Conservation (phyloP, 2,329 filamentous ascomycete species). For the Beauveria varroae region DNA sequence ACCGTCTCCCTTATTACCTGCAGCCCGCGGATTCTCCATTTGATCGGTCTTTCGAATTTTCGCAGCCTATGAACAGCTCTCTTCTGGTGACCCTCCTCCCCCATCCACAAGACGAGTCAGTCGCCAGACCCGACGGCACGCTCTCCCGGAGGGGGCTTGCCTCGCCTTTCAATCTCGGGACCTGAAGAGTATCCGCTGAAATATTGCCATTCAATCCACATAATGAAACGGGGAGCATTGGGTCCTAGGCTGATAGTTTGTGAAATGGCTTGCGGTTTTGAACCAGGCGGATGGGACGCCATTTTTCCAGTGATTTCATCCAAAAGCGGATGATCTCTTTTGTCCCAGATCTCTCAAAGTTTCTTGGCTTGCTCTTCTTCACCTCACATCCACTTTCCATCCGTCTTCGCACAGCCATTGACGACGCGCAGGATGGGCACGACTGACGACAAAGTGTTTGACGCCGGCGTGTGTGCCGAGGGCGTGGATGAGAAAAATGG, state of each 20-base stretch:
- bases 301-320: too few relatives aligned
- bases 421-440: not conserved
- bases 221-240: not conserved
- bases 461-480: slow-evolving; percentile 3
- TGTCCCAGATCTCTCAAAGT: not conserved
- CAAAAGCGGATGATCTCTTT: not conserved
- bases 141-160: too few relatives aligned
- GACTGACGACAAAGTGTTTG: slow-evolving; percentile 1
- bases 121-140: too few relatives aligned
- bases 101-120: too few relatives aligned
- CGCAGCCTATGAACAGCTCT: too few relatives aligned
- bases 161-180: not conserved
- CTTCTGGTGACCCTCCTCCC: too few relatives aligned
- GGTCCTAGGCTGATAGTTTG: not conserved
- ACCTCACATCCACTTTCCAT: not conserved
- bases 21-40: not conserved
- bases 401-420: not conserved
- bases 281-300: not conserved
- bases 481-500: slow-evolving; percentile 22
- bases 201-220: not conserved
- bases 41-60: not conserved
- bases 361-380: not conserved
- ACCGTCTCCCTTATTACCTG: not conserved
- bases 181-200: not conserved
- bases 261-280: not conserved